phyloP scores from a whole-genome alignment of 495 filamentous ascomycete genomes.

The Daldinia loculata region DNA sequence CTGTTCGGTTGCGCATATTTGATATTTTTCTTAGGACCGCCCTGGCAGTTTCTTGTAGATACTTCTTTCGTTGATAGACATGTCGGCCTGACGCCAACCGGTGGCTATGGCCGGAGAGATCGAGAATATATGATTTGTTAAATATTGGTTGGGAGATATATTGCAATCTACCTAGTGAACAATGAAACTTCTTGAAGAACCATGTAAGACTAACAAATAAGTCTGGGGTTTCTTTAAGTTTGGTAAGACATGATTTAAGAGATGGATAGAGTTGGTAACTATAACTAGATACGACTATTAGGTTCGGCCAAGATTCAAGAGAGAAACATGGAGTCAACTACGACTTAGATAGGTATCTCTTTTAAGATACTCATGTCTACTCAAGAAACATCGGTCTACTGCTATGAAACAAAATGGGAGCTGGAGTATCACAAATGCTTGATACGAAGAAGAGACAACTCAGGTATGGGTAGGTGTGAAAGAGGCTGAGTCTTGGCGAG shows the following conservation, averaged over 20 bases:
- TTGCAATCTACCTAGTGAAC: neutral
- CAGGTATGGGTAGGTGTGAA: no score
- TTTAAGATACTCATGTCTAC: no score
- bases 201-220: neutral
- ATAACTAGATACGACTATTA: neutral
- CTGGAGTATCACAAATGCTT: neutral
- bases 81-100: slow-evolving; percentile 17
- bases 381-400: no score
- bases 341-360: no score
- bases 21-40: slow-evolving; percentile 25
- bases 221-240: neutral
- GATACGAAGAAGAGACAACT: neutral
- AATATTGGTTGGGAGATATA: neutral
- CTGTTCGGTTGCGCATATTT: slow-evolving; percentile 44
- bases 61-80: slow-evolving; percentile 33
- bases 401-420: neutral
- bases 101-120: slow-evolving; percentile 33
- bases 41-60: slow-evolving; percentile 40
- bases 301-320: neutral
- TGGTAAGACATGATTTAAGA: neutral
- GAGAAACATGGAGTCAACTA: neutral
- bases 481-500: slow-evolving; percentile 33
- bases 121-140: slow-evolving; percentile 28
- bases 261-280: neutral
- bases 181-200: neutral